Percentiles rank a stretch among this genome's conserved stretches.
Evolutionary conservation across 768 basidiomycete species (phyloP).

Genomic region (Leccinum broughii): DNA sequence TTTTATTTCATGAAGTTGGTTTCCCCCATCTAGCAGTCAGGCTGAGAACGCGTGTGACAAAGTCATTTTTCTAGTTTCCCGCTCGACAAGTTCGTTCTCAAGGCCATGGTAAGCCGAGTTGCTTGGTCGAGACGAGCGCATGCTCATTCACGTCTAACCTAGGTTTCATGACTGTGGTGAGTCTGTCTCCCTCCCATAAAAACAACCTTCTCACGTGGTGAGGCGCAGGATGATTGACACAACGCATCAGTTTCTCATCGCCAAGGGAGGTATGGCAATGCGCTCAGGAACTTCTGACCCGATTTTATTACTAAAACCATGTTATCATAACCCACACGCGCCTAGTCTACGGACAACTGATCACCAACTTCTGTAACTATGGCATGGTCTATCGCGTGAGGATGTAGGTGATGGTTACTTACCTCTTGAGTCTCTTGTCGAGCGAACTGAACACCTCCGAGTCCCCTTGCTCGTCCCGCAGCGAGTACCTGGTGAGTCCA

Average conservation of each 20-base stretch:
- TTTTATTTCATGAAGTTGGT: slow-evolving; percentile 24
- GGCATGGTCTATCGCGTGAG: slow-evolving; percentile 6
- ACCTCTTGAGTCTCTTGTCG: not conserved
- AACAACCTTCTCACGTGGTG: not conserved
- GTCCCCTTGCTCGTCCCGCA: not conserved
- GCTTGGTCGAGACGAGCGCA: not conserved
- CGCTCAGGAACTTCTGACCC: not conserved
- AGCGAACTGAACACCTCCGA: not conserved
- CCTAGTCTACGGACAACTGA: slow-evolving; percentile 15
- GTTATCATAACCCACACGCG: not conserved
- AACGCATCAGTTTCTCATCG: slow-evolving; percentile 17
- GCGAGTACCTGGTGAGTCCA: slow-evolving; percentile 19
- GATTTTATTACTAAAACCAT: slow-evolving; percentile 3
- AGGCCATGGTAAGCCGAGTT: slow-evolving; percentile 10
- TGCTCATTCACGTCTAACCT: not conserved
- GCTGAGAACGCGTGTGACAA: not conserved
- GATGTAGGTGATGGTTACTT: slow-evolving; percentile 8
- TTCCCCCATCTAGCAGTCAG: not conserved
- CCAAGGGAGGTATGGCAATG: slow-evolving; percentile 8
- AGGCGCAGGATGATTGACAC: slow-evolving; percentile 17
- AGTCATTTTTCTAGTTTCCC: slow-evolving; percentile 6
- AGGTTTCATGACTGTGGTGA: slow-evolving; percentile 23
- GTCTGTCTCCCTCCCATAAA: not conserved
- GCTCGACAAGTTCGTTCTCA: slow-evolving; percentile 2
- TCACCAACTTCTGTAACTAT: slow-evolving; percentile 18